phyloP scores from a whole-genome alignment of 116 monocot species.

The Thalassia testudinum region DNA sequence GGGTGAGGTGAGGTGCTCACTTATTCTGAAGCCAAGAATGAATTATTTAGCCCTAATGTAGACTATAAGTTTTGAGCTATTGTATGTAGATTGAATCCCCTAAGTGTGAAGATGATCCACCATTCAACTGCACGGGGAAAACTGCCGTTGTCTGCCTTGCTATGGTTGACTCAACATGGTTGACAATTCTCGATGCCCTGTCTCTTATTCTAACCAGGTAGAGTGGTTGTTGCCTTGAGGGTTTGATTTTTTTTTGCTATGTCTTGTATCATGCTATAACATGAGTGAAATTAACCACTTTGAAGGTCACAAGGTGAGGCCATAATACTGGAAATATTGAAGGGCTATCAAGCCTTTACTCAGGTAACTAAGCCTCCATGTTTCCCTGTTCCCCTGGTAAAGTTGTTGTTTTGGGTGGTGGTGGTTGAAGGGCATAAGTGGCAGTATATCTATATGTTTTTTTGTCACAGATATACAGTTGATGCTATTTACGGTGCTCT shows the following conservation, averaged over 20 bases:
- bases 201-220: constrained; percentile 88
- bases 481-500: too few relatives aligned
- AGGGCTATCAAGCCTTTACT: constrained; percentile 99
- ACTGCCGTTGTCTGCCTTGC: constrained; percentile 55
- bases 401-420: too few relatives aligned
- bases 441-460: too few relatives aligned
- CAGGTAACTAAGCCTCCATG: constrained; percentile 29
- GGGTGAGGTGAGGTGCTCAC: constrained; percentile 61
- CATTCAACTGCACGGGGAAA: constrained; percentile 45
- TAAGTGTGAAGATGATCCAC: constrained; percentile 33
- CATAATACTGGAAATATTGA: constrained; percentile 91
- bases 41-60: not conserved
- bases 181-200: constrained; percentile 88
- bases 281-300: not conserved
- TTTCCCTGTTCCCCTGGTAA: constrained; percentile 59
- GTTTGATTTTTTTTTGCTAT: not conserved
- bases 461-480: too few relatives aligned
- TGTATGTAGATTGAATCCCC: constrained; percentile 78
- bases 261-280: not conserved
- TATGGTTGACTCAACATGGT: constrained; percentile 87
- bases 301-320: constrained; percentile 96
- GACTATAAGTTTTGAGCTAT: not conserved
- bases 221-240: not conserved
- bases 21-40: too few relatives aligned
- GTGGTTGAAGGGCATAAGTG: too few relatives aligned